Base-by-base conservation (phyloP, 108 stramenopile genomes). In the Bacterosira constricta region DNA sequence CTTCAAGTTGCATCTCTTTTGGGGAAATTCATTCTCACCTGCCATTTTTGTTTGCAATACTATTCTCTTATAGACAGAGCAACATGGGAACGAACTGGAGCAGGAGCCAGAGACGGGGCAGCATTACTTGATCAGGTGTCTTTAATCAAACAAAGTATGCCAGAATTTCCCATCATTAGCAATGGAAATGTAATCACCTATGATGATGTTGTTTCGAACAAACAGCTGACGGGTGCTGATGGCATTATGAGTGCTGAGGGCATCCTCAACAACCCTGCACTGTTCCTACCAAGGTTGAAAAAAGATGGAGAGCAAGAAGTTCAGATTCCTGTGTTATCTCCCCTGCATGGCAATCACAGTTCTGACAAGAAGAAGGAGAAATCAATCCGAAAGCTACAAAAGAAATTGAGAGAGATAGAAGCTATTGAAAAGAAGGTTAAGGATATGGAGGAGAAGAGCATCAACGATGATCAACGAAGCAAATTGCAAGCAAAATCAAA, bases 231-330 rank as follows among this genome's bases (percentile, higher is more conserved):
- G 4, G 65, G 66, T 0, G 92, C 95, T 5, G 89, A 93, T 71
- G 97, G 97, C 3, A 79, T 96, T 21, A 97, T 97, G 97, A 88
- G 83, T 69, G 97, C 97, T 1, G 97, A 97, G 59, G 97, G 95
- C 6, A 86, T 97, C 13, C 52, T 97, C 41, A 87, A 97, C 66
- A 84, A 97, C 88, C 97, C 97, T 4, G 94, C 97, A 15, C 52
- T 97, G 44, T 97, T 86, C 71, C 62, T 91, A 30, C 63, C 63
- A 27, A 80, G 88, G 34, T 75, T 79, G 32, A 36, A 17, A 37
- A 59, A 73, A 34, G 79, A 80, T 21, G 71, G 39, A 23, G 46
- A 76, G 20, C 42, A 29, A 12, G 29, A 29, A 30, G 13, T 53
- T 53, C 13, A 30, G 4, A 31, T 66, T 68, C 66, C 69, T 60